A percentile compares a stretch with the other conserved stretches of the same genome.
Evolutionary conservation across 202 grass and related monocot genomes (phyloP).

Genomic region (Alloteropsis angusta): DNA sequence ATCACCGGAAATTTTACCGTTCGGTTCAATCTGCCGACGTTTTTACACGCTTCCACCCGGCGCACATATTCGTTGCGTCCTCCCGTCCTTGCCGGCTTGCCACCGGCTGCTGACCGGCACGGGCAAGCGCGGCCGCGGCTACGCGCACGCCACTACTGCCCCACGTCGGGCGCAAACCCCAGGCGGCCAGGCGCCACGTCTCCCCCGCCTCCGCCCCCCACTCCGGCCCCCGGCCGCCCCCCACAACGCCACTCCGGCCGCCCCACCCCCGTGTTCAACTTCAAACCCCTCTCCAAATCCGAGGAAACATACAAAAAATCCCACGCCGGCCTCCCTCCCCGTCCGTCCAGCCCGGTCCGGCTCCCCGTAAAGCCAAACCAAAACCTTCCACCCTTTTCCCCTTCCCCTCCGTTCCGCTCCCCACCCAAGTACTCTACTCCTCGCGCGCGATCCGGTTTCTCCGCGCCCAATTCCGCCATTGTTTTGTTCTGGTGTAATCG

Average conservation of each 20-base stretch:
- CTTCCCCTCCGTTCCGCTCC: neutral
- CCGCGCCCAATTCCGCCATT: neutral
- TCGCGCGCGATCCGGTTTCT: constrained; percentile 26
- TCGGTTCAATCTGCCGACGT: neutral
- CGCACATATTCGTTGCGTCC: neutral
- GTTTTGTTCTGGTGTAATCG: neutral
- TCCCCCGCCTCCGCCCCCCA: neutral
- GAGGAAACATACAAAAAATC: neutral
- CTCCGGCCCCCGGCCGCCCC: neutral
- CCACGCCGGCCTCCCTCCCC: neutral
- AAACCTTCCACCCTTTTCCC: constrained; percentile 3
- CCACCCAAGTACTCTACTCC: neutral
- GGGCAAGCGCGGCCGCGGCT: no score
- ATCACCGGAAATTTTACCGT: neutral
- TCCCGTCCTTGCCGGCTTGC: no score
- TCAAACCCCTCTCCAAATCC: constrained; percentile 21
- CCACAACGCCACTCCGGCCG: neutral
- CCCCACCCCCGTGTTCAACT: neutral
- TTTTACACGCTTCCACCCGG: neutral
- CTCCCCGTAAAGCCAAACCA: constrained; percentile 1
- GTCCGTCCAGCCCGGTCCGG: neutral
- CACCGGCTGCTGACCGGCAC: no score
- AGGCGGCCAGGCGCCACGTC: constrained; percentile 26
- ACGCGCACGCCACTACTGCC: constrained; percentile 17
- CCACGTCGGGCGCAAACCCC: neutral